Evolutionary conservation across 306 rosid genomes (phyloP), one percentile per base, ranked within the genome.

Genomic region (Fragaria vesca): DNA sequence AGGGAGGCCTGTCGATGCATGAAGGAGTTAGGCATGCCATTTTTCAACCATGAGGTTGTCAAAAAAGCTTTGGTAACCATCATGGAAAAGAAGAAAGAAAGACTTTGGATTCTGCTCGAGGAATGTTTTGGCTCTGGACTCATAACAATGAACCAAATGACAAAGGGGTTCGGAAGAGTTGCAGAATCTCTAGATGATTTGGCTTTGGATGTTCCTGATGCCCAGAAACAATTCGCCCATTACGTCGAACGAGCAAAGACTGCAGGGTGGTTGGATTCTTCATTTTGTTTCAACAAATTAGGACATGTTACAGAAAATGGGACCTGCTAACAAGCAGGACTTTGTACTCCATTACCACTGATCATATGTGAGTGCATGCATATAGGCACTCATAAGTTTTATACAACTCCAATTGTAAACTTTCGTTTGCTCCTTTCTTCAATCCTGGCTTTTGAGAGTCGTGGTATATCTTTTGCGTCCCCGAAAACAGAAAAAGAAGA

Each of bases 131-230:
- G 83, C 30, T 87, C 91, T 20, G 91, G 96, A 77, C 79, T 88
- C 26, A 90, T 90, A 74, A 90, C 93, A 40, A 80, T 79, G 84
- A 72, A 90, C 45, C 96, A 90, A 83, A 90, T 90, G 96, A 81
- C 52, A 42, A 85, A 87, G 76, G 96, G 96, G 17, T 90, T 87
- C 58, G 87, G 72, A n/a, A 85, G 95, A 69, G 85, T 90, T 76
- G 83, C 80, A n/a, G 96, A 90, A 75, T 79, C 88, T 58, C 87
- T 90, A 46, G 93, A 90, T 80, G 96, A 90, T 78, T 84, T 88
- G 78, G 89, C 93, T 77, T 77, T 90, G 82, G 96, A 90, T 87
- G 96, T 90, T 47, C 96, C 93, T 46, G 89, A 90, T 87, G 96
- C 85, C 71, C 85, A 83, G 38, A 82, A 81, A 13, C 93, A 90